Evolutionary conservation across 2,329 filamentous ascomycete genomes (phyloP).

Genomic region (Penicillium rolfsii): DNA sequence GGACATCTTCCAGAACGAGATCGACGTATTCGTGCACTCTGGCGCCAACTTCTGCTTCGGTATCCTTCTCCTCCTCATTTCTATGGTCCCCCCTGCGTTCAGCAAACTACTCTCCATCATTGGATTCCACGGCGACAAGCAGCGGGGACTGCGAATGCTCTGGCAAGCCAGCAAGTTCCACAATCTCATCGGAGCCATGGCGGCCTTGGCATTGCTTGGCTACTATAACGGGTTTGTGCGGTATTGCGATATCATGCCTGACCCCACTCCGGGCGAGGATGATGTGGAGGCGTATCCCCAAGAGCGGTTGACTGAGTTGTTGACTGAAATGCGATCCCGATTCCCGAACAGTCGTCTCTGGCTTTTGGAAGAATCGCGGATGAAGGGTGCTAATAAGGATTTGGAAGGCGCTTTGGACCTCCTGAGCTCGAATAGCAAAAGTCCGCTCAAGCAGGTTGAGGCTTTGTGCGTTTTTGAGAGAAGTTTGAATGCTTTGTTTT

Average conservation of each 20-base stretch:
- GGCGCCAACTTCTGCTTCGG: constrained; percentile 90
- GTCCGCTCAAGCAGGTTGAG: constrained; percentile 84
- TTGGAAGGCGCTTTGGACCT: constrained; percentile 70
- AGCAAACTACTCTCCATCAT: constrained; percentile 83
- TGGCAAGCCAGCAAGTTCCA: constrained; percentile 86
- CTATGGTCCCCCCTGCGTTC: constrained; percentile 89
- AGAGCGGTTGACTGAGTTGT: constrained; percentile 66
- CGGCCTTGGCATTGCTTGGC: constrained; percentile 75
- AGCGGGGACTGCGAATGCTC: constrained; percentile 79
- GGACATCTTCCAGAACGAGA: constrained; percentile 69
- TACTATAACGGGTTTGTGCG: constrained; percentile 89
- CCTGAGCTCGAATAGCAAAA: constrained; percentile 62
- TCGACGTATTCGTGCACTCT: constrained; percentile 87
- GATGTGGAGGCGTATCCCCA: constrained; percentile 73
- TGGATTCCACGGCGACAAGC: constrained; percentile 86
- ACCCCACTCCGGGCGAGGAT: constrained; percentile 45
- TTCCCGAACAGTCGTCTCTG: constrained; percentile 85
- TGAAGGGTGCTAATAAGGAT: constrained; percentile 68
- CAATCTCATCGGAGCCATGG: constrained; percentile 91
- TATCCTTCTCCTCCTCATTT: constrained; percentile 81
- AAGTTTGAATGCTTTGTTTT: constrained; percentile 75
- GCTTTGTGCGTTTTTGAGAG: constrained; percentile 85
- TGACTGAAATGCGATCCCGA: constrained; percentile 72
- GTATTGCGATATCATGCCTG: constrained; percentile 83
- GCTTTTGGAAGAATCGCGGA: constrained; percentile 83